Base-by-base conservation (phyloP, 2,329 filamentous ascomycete species). In the Colletotrichum sp. region DNA sequence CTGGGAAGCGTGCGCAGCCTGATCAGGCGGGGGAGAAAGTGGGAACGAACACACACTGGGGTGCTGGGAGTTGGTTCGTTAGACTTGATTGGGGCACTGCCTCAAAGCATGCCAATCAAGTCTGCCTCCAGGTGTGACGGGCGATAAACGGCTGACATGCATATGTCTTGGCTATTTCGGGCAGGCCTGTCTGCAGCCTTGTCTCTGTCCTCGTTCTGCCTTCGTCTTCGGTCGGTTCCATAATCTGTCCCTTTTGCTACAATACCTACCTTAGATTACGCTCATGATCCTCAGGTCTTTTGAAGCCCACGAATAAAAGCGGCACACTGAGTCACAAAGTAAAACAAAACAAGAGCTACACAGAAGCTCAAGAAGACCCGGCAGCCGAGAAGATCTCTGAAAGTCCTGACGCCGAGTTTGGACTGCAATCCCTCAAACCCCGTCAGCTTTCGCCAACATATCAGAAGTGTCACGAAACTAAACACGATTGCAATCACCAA, bases 211-310 rank as follows among this genome's bases (percentile, higher is more conserved):
- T 48, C 6, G 3, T 13, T 3, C n/a, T n/a, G n/a, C n/a, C n/a
- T 0, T 48, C 6, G 44, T 8, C 44, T 48, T 1, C 44, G n/a
- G 11, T 0, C 0, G 3, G 1, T 48, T 12, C 19, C 5, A 7
- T 48, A 1, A 7, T 7, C 9, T 4, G 3, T 22, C 39, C 19
- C 39, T 12, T 2, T 48, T 48, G 39, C 39, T 22, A 48, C 5
- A 22, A 4, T 7, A n/a, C 8, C 8, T 7, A n/a, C 8, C 8
- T 9, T 9, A 34, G 3, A 3, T n/a, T n/a, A 12, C 44, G 3
- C 3, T 48, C 44, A 7, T 6, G 9, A 13, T 4, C 3, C 39
- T n/a, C 9, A n/a, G 0, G 3, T 4, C 39, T 1, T n/a, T 48
- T 1, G 8, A 6, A 48, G 9, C 39, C 19, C 9, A 48, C 19